A percentile compares a stretch with the other conserved stretches of the same genome.
These are phyloP conservation scores for Acacia melanoxylon DNA, from an alignment of 306 rosid genomes.

Conservation along the genomic window DNA sequence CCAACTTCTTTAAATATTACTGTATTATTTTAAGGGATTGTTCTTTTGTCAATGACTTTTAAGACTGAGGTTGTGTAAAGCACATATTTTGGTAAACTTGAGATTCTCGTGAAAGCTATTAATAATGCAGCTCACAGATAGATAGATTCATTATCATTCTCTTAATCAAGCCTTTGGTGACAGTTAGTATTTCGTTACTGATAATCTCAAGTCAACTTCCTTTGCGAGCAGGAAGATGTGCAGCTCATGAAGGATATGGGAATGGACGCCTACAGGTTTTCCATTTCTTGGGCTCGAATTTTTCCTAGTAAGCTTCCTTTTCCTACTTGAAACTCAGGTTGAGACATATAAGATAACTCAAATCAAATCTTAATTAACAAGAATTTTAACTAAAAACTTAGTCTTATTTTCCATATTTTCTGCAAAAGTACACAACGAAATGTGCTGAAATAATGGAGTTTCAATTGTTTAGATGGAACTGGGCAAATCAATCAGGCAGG, in stretches of 20 bases:
- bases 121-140: neutral
- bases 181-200: neutral
- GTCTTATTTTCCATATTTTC: neutral
- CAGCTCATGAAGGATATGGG: conserved; percentile 91
- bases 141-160: neutral
- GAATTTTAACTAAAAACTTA: neutral
- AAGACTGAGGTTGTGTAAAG: neutral
- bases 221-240: conserved; percentile 61
- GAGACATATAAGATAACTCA: neutral
- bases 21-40: neutral
- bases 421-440: neutral
- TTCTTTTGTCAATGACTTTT: neutral
- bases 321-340: neutral
- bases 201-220: neutral
- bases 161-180: conserved; percentile 6
- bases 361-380: neutral
- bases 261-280: conserved; percentile 86
- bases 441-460: conserved; percentile 14
- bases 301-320: conserved; percentile 63
- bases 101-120: neutral
- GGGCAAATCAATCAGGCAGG: conserved; percentile 81
- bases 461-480: conserved; percentile 60
- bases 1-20: neutral
- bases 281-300: conserved; percentile 92
- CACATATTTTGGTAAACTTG: neutral